Conservation (phyloP, 768 basidiomycete species). For the Dictyophora rubrovolvata region DNA sequence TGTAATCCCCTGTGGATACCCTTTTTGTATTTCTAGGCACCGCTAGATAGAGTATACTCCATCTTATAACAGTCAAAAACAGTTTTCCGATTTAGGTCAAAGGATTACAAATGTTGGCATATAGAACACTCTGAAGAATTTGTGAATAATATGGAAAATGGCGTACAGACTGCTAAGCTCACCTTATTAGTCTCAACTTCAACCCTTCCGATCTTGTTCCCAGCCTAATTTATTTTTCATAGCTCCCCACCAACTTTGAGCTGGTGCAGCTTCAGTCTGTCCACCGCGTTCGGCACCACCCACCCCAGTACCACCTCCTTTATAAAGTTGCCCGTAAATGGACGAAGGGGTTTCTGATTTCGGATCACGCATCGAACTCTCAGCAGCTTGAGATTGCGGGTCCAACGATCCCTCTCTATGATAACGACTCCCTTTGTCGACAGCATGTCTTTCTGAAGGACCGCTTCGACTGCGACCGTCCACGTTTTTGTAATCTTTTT, state of each 20-base stretch:
- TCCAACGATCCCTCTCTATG: neutral
- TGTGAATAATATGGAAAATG: too few relatives aligned
- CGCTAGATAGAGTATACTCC: neutral
- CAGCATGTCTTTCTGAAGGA: neutral
- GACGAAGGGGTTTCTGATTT: neutral
- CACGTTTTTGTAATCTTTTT: neutral
- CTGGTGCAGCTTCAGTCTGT: neutral
- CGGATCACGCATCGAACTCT: neutral
- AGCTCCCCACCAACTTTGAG: neutral
- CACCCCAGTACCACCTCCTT: neutral
- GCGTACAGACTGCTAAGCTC: too few relatives aligned
- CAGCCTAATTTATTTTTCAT: neutral
- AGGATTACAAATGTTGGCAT: too few relatives aligned
- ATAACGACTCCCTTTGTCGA: neutral
- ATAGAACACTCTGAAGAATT: too few relatives aligned
- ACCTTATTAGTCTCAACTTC: neutral
- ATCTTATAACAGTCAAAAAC: too few relatives aligned
- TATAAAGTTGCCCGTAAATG: neutral
- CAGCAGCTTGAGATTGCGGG: neutral
- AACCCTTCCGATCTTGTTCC: neutral
- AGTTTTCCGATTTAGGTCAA: too few relatives aligned
- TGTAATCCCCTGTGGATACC: neutral
- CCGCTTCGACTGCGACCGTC: neutral
- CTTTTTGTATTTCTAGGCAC: neutral
- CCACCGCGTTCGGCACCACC: neutral